These are phyloP conservation scores for Sclerotinia subarctica DNA, from an alignment of 2,329 filamentous ascomycete genomes.

Conservation along the genomic window DNA sequence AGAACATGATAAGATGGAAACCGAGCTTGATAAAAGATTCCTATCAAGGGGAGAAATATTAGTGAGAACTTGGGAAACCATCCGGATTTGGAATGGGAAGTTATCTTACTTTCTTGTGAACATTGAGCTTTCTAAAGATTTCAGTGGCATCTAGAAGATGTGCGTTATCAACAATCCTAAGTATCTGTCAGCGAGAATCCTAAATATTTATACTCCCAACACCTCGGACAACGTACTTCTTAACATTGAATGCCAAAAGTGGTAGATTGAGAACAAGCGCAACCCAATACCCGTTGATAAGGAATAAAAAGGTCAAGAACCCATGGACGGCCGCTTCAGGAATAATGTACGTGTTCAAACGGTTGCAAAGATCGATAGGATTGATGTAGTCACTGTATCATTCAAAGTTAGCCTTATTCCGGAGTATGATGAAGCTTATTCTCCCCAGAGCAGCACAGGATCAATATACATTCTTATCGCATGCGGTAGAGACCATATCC, in stretches of 20 bases:
- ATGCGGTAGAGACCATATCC: background rate
- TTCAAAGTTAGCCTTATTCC: slow-evolving; percentile 8
- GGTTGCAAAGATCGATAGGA: slow-evolving; percentile 99
- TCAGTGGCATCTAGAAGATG: slow-evolving; percentile 96
- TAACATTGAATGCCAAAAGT: slow-evolving; percentile 87
- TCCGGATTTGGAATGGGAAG: background rate
- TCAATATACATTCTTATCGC: slow-evolving; percentile 6
- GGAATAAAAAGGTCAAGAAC: slow-evolving; percentile 90
- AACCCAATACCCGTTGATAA: slow-evolving; percentile 99
- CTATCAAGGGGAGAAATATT: slow-evolving; percentile 45
- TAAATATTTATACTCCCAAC: background rate
- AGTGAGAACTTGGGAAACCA: slow-evolving; percentile 1
- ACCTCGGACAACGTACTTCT: slow-evolving; percentile 70
- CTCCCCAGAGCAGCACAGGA: background rate
- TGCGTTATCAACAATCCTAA: slow-evolving; percentile 92
- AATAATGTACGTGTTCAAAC: slow-evolving; percentile 98
- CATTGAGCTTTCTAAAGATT: slow-evolving; percentile 98
- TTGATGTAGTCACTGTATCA: slow-evolving; percentile 91
- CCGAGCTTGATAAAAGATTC: slow-evolving; percentile 99
- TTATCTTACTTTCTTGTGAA: slow-evolving; percentile 85
- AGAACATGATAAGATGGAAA: slow-evolving; percentile 99
- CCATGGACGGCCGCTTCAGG: slow-evolving; percentile 97
- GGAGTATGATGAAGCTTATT: background rate
- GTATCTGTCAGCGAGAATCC: slow-evolving; percentile 38
- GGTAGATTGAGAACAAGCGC: slow-evolving; percentile 89